Conservation (phyloP, 129 eudicot genomes). For the Flaveria sonorensis region DNA sequence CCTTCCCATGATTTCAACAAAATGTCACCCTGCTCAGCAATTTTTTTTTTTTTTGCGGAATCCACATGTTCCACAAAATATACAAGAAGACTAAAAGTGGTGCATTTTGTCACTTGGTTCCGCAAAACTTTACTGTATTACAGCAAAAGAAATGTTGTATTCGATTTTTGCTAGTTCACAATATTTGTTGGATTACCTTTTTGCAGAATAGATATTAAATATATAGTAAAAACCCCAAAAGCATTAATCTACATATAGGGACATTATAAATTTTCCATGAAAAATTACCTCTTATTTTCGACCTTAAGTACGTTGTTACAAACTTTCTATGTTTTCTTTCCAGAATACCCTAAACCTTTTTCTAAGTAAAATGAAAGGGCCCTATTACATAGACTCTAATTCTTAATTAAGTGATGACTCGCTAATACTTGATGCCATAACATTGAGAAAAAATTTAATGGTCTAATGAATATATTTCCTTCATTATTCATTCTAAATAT, state of each 20-base stretch:
- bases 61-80: slow-evolving; percentile 4
- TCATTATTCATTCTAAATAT: too few relatives aligned
- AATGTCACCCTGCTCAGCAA: neutral
- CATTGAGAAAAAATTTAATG: neutral
- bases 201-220: neutral
- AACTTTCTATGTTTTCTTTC: neutral
- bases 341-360: neutral
- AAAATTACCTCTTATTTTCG: neutral
- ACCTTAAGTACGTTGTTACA: neutral
- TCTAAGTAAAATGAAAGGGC: neutral
- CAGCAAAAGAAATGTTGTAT: neutral
- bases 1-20: neutral
- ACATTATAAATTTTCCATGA: neutral
- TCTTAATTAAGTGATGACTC: neutral
- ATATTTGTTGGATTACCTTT: slow-evolving; percentile 1
- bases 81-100: neutral
- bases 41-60: neutral
- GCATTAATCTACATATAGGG: neutral
- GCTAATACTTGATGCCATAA: neutral
- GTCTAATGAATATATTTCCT: too few relatives aligned
- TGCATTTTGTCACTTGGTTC: neutral
- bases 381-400: neutral
- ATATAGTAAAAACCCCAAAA: neutral
- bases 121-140: neutral
- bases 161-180: neutral